Evolutionary conservation across 345 rosid species (phyloP).

Genomic region (Tarenaya hassleriana): DNA sequence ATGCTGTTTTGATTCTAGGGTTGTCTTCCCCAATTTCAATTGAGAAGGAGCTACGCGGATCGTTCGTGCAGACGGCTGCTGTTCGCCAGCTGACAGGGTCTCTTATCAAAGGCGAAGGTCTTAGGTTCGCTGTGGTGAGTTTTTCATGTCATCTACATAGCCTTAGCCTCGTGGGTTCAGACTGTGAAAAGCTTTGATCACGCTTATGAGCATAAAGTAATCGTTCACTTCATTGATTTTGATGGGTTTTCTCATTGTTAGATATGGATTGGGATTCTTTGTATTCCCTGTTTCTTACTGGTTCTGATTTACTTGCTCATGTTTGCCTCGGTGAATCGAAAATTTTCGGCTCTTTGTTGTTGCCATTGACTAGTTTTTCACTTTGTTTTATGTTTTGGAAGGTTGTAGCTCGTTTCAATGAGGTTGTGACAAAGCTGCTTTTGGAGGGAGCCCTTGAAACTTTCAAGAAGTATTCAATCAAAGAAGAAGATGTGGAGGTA

Average conservation of each 20-base stretch:
- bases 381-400: constrained; percentile 16
- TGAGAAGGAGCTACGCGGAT: constrained; percentile 33
- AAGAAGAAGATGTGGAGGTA: constrained; percentile 79
- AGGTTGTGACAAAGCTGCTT: constrained; percentile 71
- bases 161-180: too few relatives aligned
- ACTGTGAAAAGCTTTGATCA: too few relatives aligned
- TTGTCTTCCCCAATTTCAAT: constrained; percentile 21
- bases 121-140: constrained; percentile 82
- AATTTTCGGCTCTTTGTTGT: not conserved
- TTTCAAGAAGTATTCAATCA: constrained; percentile 71
- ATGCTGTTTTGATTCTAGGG: constrained; percentile 20
- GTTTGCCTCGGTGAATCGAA: not conserved
- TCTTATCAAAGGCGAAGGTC: constrained; percentile 54
- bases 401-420: constrained; percentile 98
- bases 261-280: not conserved
- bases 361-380: not conserved
- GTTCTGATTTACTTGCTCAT: not conserved
- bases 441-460: constrained; percentile 90
- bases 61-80: constrained; percentile 40
- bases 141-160: not conserved
- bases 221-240: not conserved
- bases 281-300: too few relatives aligned
- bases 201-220: too few relatives aligned
- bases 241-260: not conserved
- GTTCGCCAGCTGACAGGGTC: constrained; percentile 69